Base-by-base conservation (phyloP, 192 early-diverging fungal species). In the Phycomyces blakesleeanus region DNA sequence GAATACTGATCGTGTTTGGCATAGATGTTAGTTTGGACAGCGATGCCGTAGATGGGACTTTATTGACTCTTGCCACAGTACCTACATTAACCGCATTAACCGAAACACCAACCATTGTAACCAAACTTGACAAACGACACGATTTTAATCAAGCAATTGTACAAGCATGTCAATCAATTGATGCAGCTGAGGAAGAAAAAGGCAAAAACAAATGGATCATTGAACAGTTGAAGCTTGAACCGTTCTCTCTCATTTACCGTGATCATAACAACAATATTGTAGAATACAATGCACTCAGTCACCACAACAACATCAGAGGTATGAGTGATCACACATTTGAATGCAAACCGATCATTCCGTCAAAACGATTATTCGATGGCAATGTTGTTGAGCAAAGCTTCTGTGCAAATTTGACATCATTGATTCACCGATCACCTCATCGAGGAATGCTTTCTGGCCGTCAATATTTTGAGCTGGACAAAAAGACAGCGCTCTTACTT, bases 371-470 rank as follows among this genome's bases (percentile, higher is more conserved):
- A 51, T 51, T 51, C 18, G 18, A 20, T 51, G 50, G 50, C 18
- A 51, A 51, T 51, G 24, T 51, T 51, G 50, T 20, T 51, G 18
- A 51, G 1, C 50, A 10, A 51, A 51, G 15, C 18, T 51, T 29
- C 12, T 55, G 34, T 55, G 25, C n/a, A 22, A 27, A 55, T 55
- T 55, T 55, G 10, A 25, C 11, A 55, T 38, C 34, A 27, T 25
- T 38, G 27, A 10, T 55, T 26, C 54, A 55, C 54, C 25, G 34
- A 16, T 29, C 54, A 55, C 54, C 54, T 55, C 34, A 55, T 25
- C 54, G 34, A 55, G 54, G 22, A 55, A 55, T 55, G 54, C 54
- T 55, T 38, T 55, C 54, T 55, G 26, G 54, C 10, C 54, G 54
- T 26, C 54, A 55, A 37, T 55, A 38, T 55, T 55, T 55, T 38